Conservation (phyloP, 1,284 basidiomycete species). For the Amylostereum areolatum region DNA sequence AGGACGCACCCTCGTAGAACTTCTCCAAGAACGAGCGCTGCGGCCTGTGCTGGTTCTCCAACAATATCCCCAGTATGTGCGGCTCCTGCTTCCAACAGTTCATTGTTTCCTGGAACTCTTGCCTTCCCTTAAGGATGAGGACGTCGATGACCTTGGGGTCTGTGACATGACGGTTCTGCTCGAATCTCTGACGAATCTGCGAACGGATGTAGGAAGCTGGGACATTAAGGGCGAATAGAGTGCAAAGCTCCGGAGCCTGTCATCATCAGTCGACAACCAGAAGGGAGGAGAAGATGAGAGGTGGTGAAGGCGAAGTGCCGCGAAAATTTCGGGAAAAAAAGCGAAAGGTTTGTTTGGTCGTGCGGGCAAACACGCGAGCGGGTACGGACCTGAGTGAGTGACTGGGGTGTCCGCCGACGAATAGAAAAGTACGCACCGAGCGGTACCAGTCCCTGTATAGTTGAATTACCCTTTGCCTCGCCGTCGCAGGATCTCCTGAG, state of each 20-base stretch:
- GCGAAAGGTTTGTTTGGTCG: background rate
- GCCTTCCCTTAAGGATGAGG: conserved; percentile 79
- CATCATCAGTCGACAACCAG: background rate
- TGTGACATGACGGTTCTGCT: conserved; percentile 78
- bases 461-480: conserved; percentile 65
- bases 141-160: conserved; percentile 86
- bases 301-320: background rate
- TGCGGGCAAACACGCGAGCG: background rate
- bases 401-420: background rate
- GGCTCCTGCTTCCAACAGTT: conserved; percentile 90
- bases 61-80: conserved; percentile 64
- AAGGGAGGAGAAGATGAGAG: background rate
- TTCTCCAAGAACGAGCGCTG: conserved; percentile 75
- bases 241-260: conserved; percentile 86
- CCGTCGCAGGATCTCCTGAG: conserved; percentile 60
- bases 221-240: conserved; percentile 81
- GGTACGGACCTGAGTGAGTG: background rate
- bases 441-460: conserved; percentile 94
- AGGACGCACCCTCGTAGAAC: conserved; percentile 72
- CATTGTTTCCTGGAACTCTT: conserved; percentile 93
- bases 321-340: conserved; percentile 1
- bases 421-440: conserved; percentile 47
- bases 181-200: conserved; percentile 84
- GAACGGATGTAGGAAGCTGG: conserved; percentile 80
- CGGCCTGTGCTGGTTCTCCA: conserved; percentile 44